Evolutionary conservation across 73 alveolate genomes (phyloP).

Genomic region (Paramecium tetraurelia): DNA sequence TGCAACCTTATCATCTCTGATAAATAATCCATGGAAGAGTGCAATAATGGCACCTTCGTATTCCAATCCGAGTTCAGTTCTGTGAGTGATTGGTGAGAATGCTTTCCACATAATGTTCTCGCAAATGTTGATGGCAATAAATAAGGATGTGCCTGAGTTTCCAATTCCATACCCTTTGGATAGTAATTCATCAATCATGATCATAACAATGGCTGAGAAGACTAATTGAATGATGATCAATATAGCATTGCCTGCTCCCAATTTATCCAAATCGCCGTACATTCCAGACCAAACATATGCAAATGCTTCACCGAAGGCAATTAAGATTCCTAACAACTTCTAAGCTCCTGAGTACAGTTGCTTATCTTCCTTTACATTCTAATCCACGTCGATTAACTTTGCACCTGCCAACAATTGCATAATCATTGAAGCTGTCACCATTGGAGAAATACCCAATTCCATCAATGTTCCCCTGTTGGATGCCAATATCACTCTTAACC

Average conservation of each 20-base stretch:
- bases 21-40: slow-evolving; percentile 96
- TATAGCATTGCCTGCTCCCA: slow-evolving; percentile 96
- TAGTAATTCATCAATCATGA: slow-evolving; percentile 91
- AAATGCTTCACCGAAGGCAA: slow-evolving; percentile 95
- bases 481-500: slow-evolving; percentile 99
- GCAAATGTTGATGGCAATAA: slow-evolving; percentile 99
- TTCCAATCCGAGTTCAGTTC: slow-evolving; percentile 94
- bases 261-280: slow-evolving; percentile 94
- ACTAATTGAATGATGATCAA: slow-evolving; percentile 94
- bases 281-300: slow-evolving; percentile 99
- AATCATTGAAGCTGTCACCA: slow-evolving; percentile 98
- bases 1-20: slow-evolving; percentile 89
- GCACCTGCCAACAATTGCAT: slow-evolving; percentile 99
- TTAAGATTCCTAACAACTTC: slow-evolving; percentile 66
- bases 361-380: slow-evolving; percentile 94
- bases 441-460: slow-evolving; percentile 99
- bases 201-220: slow-evolving; percentile 97
- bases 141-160: slow-evolving; percentile 97
- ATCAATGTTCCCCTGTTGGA: slow-evolving; percentile 99
- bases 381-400: slow-evolving; percentile 95
- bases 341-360: slow-evolving; percentile 97
- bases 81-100: slow-evolving; percentile 98
- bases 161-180: slow-evolving; percentile 99
- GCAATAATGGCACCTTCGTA: slow-evolving; percentile 99
- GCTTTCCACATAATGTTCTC: slow-evolving; percentile 99